These are phyloP conservation scores for Apiospora hydei DNA, from an alignment of 2,329 filamentous ascomycete genomes.

Conservation along the genomic window DNA sequence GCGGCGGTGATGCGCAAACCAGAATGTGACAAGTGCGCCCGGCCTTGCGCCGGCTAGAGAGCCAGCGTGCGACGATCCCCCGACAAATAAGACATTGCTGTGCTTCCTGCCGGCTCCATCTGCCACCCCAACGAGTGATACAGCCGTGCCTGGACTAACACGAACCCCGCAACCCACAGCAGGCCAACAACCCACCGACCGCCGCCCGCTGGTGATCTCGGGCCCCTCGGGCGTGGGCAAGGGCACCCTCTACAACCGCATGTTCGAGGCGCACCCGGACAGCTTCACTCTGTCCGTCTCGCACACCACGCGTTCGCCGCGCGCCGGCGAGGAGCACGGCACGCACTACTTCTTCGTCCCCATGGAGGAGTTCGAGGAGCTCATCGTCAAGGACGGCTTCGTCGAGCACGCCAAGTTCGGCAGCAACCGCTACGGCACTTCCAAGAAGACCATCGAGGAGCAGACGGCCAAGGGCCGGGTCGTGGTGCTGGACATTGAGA, in stretches of 20 bases:
- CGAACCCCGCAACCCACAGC: not conserved
- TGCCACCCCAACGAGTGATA: not conserved
- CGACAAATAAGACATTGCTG: not conserved
- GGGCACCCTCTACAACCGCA: constrained; percentile 77
- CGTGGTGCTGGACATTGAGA: constrained; percentile 93
- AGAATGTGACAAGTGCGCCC: not conserved
- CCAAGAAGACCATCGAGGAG: constrained; percentile 78
- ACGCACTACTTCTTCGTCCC: constrained; percentile 82
- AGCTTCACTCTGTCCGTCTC: constrained; percentile 64
- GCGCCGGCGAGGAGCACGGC: constrained; percentile 77
- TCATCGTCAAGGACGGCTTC: constrained; percentile 76
- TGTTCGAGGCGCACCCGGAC: constrained; percentile 65
- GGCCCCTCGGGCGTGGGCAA: constrained; percentile 84
- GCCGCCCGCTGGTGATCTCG: constrained; percentile 77
- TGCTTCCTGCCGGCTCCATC: not conserved
- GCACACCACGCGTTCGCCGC: constrained; percentile 83
- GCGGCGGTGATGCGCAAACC: not conserved
- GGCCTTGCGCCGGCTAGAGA: not conserved
- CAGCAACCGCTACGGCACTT: constrained; percentile 87
- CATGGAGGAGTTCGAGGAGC: constrained; percentile 69
- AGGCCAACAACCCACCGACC: constrained; percentile 47
- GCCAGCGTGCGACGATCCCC: not conserved
- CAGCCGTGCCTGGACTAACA: not conserved
- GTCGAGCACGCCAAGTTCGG: constrained; percentile 87
- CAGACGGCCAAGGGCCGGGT: constrained; percentile 72